Evolutionary conservation across 495 filamentous ascomycete genomes (phyloP), one percentile per base, ranked within the genome.

Genomic region (Hypomontagnella monticulosa): DNA sequence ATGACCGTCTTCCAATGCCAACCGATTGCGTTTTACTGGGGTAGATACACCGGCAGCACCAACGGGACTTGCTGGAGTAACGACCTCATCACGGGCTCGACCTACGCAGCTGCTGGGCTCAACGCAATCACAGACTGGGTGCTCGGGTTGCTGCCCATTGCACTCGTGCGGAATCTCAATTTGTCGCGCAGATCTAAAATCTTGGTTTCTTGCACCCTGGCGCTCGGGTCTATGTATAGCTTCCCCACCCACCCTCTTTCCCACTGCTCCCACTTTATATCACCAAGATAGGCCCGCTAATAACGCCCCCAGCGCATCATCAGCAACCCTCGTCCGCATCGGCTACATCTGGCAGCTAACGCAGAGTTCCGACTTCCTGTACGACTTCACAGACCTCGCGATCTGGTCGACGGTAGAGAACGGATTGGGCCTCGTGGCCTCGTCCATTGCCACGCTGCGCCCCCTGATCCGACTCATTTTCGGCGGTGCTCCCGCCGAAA

Each of bases 341-440:
- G 76, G 75, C 11, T 80, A 75, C 51, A 61, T 79, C n/a, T 57
- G 67, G 32, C 63, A 71, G 5, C 57, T 80, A 8, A 51, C 52
- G 0, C 54, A 72, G 18, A 46, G 53, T 18, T 40, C 48, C 5
- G 76, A 78, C 48, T 71, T 75, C 15, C 52, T 76, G 12, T 76
- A 80, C 77, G 76, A 67, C 3, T 71, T 66, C 48, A 66, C 71
- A 0, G 73, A 76, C 60, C 47, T 81, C 1, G 67, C 72, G 0
- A 78, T 79, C 55, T 79, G 76, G 77, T 73, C 73, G 2, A 78
- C 76, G 0, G 57, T 76, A 6, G 79, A 81, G 65, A 67, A 71
- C 23, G 77, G 74, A 0, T 61, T 81, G 10, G 79, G 73, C n/a
- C 67, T 81, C 0, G 69, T 68, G 12, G 77, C 78, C 1, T 74